A percentile compares a stretch with the other conserved stretches of the same genome.
phyloP scores from a whole-genome alignment of 345 rosid species.

The Excoecaria cochinchinensis region DNA sequence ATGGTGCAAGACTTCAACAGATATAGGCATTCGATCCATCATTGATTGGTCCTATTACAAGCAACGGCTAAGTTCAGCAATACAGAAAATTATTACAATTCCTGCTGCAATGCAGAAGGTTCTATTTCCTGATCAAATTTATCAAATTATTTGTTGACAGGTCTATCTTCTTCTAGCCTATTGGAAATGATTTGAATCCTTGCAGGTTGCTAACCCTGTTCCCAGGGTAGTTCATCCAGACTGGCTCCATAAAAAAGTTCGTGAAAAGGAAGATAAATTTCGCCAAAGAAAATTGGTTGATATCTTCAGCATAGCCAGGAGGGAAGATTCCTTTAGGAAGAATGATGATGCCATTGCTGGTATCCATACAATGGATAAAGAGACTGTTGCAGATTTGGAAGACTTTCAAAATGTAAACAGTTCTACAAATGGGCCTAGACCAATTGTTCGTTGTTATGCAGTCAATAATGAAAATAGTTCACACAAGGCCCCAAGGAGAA shows the following conservation, averaged over 20 bases:
- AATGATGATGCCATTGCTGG: conserved; percentile 16
- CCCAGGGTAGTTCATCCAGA: conserved; percentile 97
- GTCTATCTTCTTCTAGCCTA: conserved; percentile 20
- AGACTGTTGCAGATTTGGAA: conserved; percentile 65
- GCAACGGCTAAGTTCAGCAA: conserved; percentile 88
- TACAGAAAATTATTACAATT: conserved; percentile 89
- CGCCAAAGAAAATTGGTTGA: conserved; percentile 82
- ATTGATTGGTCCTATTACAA: conserved; percentile 94
- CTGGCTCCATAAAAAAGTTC: conserved; percentile 94
- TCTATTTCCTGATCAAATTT: conserved; percentile 18
- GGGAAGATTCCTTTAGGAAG: conserved; percentile 33
- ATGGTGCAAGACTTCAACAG: conserved; percentile 90
- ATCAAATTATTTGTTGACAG: not conserved
- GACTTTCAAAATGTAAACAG: conserved; percentile 58
- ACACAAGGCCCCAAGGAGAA: conserved; percentile 24
- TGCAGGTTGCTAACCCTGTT: conserved; percentile 88
- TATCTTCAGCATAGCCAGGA: conserved; percentile 48
- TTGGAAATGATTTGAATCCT: conserved; percentile 25
- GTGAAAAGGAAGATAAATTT: conserved; percentile 86
- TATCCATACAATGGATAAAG: conserved; percentile 31
- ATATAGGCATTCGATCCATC: conserved; percentile 71
- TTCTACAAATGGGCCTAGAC: conserved; percentile 53
- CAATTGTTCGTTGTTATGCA: conserved; percentile 63
- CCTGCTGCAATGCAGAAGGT: conserved; percentile 99
- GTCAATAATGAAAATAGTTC: conserved; percentile 34